Conservation (phyloP, 352 stramenopile genomes). For the Pythium grandisporangium region DNA sequence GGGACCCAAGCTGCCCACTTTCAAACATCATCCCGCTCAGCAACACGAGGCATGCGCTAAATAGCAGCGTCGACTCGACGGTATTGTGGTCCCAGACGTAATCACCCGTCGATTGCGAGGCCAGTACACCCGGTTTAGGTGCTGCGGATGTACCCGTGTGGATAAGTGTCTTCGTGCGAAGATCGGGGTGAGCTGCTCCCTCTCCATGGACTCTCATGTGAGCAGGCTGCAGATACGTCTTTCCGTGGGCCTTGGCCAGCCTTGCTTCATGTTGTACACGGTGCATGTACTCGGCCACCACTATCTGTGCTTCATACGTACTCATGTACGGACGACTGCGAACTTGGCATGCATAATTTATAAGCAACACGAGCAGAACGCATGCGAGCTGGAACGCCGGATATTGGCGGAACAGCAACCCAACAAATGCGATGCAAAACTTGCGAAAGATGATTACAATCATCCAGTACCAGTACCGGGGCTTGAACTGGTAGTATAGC, state of each 20-base stretch:
- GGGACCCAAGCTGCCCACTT: slow-evolving; percentile 38
- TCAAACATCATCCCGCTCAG: slow-evolving; percentile 62
- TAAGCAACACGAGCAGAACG: slow-evolving; percentile 67
- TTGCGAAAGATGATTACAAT: slow-evolving; percentile 73
- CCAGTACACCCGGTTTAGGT: background rate
- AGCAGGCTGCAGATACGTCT: slow-evolving; percentile 39
- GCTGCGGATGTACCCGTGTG: too few species aligned
- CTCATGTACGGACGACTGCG: slow-evolving; percentile 74
- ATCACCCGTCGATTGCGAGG: slow-evolving; percentile 26
- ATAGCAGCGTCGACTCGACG: slow-evolving; percentile 59
- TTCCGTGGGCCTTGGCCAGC: slow-evolving; percentile 36
- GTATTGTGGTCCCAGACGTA: slow-evolving; percentile 80
- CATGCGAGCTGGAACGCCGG: slow-evolving; percentile 67
- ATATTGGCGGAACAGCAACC: slow-evolving; percentile 63
- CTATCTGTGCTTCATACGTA: slow-evolving; percentile 39
- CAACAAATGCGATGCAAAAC: slow-evolving; percentile 53
- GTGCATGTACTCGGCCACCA: slow-evolving; percentile 46
- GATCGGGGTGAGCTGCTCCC: slow-evolving; percentile 3
- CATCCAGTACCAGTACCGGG: slow-evolving; percentile 75
- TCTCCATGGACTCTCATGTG: slow-evolving; percentile 43
- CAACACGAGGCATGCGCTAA: slow-evolving; percentile 58
- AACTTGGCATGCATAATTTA: slow-evolving; percentile 68
- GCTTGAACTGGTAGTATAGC: slow-evolving; percentile 87
- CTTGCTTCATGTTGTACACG: slow-evolving; percentile 38
- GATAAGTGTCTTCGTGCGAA: too few species aligned